Evolutionary conservation across 108 stramenopile species (phyloP), one percentile per base, ranked within the genome.

Genomic region (Phaeodactylum tricornutum): DNA sequence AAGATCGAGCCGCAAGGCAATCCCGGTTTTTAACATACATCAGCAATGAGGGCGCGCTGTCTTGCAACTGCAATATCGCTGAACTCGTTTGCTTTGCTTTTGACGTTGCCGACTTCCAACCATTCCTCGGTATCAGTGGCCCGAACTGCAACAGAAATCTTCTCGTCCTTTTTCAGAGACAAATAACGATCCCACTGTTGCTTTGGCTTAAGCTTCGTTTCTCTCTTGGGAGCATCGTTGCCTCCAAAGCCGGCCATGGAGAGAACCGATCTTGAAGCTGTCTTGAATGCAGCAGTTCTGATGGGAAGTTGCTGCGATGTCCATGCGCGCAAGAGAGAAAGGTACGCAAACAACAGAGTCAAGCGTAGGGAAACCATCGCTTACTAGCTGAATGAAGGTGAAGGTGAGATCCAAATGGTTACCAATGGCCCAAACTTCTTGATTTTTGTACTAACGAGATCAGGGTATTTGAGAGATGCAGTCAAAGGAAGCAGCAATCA

Each of bases 1-100:
- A 20, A 41, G 4, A 41, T 8, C 33, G 12, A 34, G 33, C 8
- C 12, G 12, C 33, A 34, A 34, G 33, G 33, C 33, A 34, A 8
- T 8, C 8, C 11, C 11, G 11, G 12, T 26, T 27, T 46, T 46
- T 35, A 28, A 52, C 75, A 44, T 60, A 77, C 76, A 45, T 76
- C 84, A 2, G 85, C 85, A 62, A 87, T 83, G 14, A 87, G 29
- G 0, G 72, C 78, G 16, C 85, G 56, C 59, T 87, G 85, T 49
- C 68, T 48, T 0, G 68, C 79, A 29, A 87, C 64, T 3, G 85
- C 73, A 7, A 61, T 57, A 19, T 62, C 64, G 0, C 64, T 73
- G 38, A 54, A 47, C 14, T 43, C 45, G 52, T 67, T 58, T 36
- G 64, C 74, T 31, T 83, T 74, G 44, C 64, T 68, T 26, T 64